phyloP scores from a whole-genome alignment of 2,329 filamentous ascomycete species.

The Fusarium vanettenii region DNA sequence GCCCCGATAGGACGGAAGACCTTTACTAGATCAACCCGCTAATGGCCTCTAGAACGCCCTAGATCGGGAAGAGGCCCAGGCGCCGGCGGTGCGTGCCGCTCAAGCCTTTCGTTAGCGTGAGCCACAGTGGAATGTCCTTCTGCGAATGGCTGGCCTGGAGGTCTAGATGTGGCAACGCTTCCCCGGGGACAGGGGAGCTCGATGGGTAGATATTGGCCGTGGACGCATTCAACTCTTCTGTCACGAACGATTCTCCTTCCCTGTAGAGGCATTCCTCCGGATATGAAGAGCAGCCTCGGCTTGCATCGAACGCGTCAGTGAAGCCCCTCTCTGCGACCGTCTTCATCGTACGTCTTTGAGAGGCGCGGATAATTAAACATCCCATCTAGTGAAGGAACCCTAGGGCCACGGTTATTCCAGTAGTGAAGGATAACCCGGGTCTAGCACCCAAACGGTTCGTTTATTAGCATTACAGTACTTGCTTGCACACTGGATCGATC shows the following conservation, averaged over 20 bases:
- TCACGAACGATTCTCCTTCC: not conserved
- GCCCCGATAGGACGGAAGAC: not conserved
- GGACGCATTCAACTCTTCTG: not conserved
- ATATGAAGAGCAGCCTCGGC: not conserved
- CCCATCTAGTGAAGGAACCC: not conserved
- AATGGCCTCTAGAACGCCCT: not conserved
- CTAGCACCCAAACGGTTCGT: constrained; percentile 2
- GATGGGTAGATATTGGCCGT: not conserved
- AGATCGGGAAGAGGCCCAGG: not conserved
- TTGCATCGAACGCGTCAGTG: not conserved
- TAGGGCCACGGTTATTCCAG: constrained; percentile 23
- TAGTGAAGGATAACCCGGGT: constrained; percentile 3
- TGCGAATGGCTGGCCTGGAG: not conserved
- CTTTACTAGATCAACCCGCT: not conserved
- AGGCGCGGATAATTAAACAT: not conserved
- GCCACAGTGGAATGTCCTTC: not conserved
- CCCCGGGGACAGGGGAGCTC: not conserved
- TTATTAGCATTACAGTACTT: not conserved
- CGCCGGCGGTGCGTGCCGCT: constrained; percentile 5
- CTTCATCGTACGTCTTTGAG: not conserved
- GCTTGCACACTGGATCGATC: not conserved
- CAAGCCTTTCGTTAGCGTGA: not conserved
- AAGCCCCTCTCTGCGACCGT: not conserved
- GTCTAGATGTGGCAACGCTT: not conserved
- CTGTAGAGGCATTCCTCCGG: not conserved